These are phyloP conservation scores for Thelonectria olida DNA, from an alignment of 2,329 filamentous ascomycete genomes.

Conservation along the genomic window DNA sequence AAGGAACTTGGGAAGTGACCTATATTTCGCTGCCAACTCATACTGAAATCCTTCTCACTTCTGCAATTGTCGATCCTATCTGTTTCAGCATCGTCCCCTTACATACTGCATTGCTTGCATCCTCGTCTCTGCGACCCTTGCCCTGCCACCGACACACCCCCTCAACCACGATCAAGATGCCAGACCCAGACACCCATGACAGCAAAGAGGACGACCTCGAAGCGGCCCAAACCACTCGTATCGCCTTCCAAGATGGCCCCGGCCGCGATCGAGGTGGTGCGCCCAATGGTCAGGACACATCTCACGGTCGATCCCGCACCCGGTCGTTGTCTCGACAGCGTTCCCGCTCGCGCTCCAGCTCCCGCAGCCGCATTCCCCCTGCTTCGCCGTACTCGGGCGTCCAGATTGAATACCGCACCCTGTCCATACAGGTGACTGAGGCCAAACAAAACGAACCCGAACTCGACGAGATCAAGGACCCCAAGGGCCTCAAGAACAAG, in stretches of 20 bases:
- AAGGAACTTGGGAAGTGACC: conserved; percentile 10
- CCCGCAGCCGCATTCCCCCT: conserved; percentile 39
- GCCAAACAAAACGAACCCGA: conserved; percentile 42
- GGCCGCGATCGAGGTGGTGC: neutral
- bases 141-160: neutral
- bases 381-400: conserved; percentile 47
- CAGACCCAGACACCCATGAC: conserved; percentile 30
- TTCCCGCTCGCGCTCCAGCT: conserved; percentile 33
- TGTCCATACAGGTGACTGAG: conserved; percentile 52
- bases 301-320: conserved; percentile 22
- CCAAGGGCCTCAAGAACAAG: conserved; percentile 31
- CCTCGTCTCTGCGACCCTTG: neutral
- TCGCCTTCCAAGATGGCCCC: conserved; percentile 30
- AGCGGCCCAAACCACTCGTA: conserved; percentile 24
- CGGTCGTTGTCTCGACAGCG: conserved; percentile 10
- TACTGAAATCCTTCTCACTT: conserved; percentile 19
- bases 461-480: conserved; percentile 21
- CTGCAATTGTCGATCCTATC: neutral
- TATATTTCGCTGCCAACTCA: conserved; percentile 19
- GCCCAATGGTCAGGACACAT: conserved; percentile 13
- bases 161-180: conserved; percentile 13
- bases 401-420: conserved; percentile 52
- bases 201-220: conserved; percentile 29
- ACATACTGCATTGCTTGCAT: conserved; percentile 4
- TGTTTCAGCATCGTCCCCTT: neutral